Evolutionary conservation across 257 asterid species (phyloP), one percentile per base, ranked within the genome.

Genomic region (Solanum chaucha): DNA sequence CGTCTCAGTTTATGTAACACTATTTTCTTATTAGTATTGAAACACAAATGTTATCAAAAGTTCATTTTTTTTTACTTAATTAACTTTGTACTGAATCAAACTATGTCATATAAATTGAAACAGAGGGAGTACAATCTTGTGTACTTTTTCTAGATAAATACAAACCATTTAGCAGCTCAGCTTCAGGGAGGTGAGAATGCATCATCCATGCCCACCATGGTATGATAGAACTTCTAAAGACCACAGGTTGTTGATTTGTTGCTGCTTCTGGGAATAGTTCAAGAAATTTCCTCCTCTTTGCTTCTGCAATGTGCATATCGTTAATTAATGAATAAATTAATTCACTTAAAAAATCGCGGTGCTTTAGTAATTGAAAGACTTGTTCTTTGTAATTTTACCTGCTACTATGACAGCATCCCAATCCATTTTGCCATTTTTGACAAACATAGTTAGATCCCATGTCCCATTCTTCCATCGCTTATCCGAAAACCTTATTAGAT

Each of bases 161-260:
- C 51, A 51, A 35, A 94, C 97, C 95, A 86, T 94, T 93, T 34
- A 95, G 91, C 26, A 85, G 90, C 93, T 94, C 96, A 8, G 98
- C 97, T 85, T 93, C 92, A 1, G 95, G 94, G 78, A 94, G 96
- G 86, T 93, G 96, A 87, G 95, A 93, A 86, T 88, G 95, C 80
- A 86, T 70, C 67, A 94, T 92, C 97, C 96, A 95, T 12, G 95
- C 95, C 97, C 97, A 95, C 96, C 91, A 91, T 26, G 95, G 97
- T 84, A 95, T 89, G 86, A 92, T 84, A 0, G 96, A 92, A 93
- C 93, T 94, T 90, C 93, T 88, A 74, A 95, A 95, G 44, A 87
- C 64, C 64, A 95, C 96, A 1, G 96, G 92, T 34, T 93, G 93
- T 61, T 94, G 90, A 48, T 95, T 93, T 68, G 90, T 90, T 77